Conservation (phyloP, 768 basidiomycete species). For the Phylloporus sp. region DNA sequence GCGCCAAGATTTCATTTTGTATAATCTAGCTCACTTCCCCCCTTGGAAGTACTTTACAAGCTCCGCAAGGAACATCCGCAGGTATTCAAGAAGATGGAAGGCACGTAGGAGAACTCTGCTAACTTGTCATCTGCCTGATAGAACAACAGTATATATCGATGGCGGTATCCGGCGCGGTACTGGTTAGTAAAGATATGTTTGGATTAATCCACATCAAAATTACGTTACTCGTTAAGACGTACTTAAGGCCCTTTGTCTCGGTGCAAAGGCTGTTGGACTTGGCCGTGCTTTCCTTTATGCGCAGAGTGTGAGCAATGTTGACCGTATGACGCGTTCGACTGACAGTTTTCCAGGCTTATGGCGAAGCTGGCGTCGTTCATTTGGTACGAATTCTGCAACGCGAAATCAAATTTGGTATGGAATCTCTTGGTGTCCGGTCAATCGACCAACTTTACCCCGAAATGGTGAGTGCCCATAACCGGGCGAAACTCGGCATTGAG, state of each 20-base stretch:
- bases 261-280: conserved; percentile 82
- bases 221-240: conserved; percentile 49
- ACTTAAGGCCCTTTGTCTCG: conserved; percentile 85
- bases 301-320: conserved; percentile 55
- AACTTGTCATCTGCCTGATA: conserved; percentile 1
- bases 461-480: conserved; percentile 47
- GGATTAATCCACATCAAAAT: not conserved
- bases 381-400: conserved; percentile 64
- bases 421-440: conserved; percentile 64
- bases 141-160: conserved; percentile 72
- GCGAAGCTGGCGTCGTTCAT: conserved; percentile 65
- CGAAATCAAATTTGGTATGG: conserved; percentile 77
- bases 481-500: conserved; percentile 1
- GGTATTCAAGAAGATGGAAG: conserved; percentile 69
- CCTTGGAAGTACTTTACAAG: conserved; percentile 73
- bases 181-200: conserved; percentile 36
- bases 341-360: conserved; percentile 56
- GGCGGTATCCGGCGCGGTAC: conserved; percentile 75
- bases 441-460: conserved; percentile 68
- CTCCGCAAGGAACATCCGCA: conserved; percentile 72
- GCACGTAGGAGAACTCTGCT: conserved; percentile 27
- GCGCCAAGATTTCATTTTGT: conserved; percentile 6
- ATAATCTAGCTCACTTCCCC: conserved; percentile 59
- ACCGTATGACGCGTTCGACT: not conserved
- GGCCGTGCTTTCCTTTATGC: conserved; percentile 86